Conservation (phyloP, 2,329 filamentous ascomycete genomes). For the Rhynchosporium secalis region DNA sequence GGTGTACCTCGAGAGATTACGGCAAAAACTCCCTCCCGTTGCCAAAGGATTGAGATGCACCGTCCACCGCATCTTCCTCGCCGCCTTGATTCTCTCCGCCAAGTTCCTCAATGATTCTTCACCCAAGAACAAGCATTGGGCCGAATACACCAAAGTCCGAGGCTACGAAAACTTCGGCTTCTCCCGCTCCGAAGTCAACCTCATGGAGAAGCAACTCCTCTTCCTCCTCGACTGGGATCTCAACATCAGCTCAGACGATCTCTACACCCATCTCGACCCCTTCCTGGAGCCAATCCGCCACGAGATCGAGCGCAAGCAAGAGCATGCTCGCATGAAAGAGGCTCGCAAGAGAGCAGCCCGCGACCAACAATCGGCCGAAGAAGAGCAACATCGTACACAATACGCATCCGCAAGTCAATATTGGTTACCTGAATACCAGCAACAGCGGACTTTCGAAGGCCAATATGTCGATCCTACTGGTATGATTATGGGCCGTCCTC, state of each 20-base stretch:
- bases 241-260: slow-evolving; percentile 78
- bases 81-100: slow-evolving; percentile 78
- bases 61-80: slow-evolving; percentile 95
- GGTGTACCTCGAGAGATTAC: slow-evolving; percentile 86
- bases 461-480: slow-evolving; percentile 27
- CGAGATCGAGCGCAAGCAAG: slow-evolving; percentile 44
- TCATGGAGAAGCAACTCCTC: slow-evolving; percentile 98
- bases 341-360: slow-evolving; percentile 27
- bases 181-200: slow-evolving; percentile 91
- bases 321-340: slow-evolving; percentile 32
- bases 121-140: slow-evolving; percentile 99
- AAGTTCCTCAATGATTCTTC: slow-evolving; percentile 99
- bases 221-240: slow-evolving; percentile 95
- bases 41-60: slow-evolving; percentile 97
- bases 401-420: slow-evolving; percentile 33
- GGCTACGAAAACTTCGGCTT: slow-evolving; percentile 75
- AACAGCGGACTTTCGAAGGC: slow-evolving; percentile 24
- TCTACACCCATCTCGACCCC: slow-evolving; percentile 81
- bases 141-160: slow-evolving; percentile 80
- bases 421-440: slow-evolving; percentile 30
- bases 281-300: slow-evolving; percentile 84
- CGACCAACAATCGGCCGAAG: slow-evolving; percentile 29
- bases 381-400: slow-evolving; percentile 29
- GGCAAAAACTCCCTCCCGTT: slow-evolving; percentile 82
- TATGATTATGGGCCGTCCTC: slow-evolving; percentile 7